A percentile compares a stretch with the other conserved stretches of the same genome.
phyloP scores from a whole-genome alignment of 176 grass and related monocot species.

The Aegilops longissima region DNA sequence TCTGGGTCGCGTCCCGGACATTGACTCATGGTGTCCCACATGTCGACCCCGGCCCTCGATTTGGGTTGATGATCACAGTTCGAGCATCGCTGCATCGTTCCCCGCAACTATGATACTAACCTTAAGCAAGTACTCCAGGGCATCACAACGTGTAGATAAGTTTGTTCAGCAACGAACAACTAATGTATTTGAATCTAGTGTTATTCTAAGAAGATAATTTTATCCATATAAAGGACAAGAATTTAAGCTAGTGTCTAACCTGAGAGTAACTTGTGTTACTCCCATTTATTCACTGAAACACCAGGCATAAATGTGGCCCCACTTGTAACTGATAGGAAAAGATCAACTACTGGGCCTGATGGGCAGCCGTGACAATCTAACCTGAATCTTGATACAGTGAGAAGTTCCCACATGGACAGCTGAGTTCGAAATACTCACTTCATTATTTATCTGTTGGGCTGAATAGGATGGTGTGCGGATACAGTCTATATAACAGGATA shows the following conservation, averaged over 20 bases:
- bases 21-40: neutral
- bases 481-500: neutral
- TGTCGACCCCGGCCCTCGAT: neutral
- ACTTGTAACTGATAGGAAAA: conserved; percentile 19
- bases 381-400: conserved; percentile 2
- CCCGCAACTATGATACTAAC: neutral
- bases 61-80: neutral
- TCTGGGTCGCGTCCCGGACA: neutral
- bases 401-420: conserved; percentile 7
- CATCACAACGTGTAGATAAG: neutral
- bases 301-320: neutral
- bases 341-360: neutral
- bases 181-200: neutral
- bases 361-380: neutral
- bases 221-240: neutral
- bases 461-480: neutral
- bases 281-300: neutral
- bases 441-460: neutral
- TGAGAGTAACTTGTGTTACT: neutral
- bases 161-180: neutral
- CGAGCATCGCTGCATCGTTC: neutral
- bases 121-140: conserved; percentile 12
- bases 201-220: neutral
- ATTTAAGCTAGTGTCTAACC: conserved; percentile 6
- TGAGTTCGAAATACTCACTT: neutral